Conservation (phyloP, 305 asterid genomes). For the Solanum hybrid region DNA sequence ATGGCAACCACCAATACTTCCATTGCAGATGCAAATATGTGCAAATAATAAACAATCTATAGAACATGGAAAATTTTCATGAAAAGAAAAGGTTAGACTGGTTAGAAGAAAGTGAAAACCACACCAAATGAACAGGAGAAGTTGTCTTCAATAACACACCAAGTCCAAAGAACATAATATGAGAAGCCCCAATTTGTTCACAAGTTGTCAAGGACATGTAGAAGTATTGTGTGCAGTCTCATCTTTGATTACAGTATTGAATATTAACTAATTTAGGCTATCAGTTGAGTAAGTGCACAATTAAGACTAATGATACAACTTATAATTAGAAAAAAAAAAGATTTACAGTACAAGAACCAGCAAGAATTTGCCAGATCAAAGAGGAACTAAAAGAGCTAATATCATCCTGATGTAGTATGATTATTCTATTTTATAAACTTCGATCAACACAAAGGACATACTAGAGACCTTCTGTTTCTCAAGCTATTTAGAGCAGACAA, state of each 20-base stretch:
- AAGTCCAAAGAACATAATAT: background rate
- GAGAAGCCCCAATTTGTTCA: background rate
- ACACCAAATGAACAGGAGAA: background rate
- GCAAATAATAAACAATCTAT: background rate
- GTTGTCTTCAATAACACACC: background rate
- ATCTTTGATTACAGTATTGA: background rate
- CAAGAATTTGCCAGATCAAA: background rate
- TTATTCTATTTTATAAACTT: background rate
- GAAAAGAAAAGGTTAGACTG: background rate
- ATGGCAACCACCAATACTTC: background rate
- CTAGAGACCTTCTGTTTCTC: background rate
- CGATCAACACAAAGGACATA: background rate
- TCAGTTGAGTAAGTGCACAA: background rate
- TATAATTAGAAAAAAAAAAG: background rate
- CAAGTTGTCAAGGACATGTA: background rate
- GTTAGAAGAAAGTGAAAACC: background rate
- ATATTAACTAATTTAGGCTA: background rate
- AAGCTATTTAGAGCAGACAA: background rate
- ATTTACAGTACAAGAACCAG: background rate
- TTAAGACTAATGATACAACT: background rate
- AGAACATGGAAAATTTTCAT: background rate
- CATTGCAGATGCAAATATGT: background rate
- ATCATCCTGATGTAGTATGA: background rate
- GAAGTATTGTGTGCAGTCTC: background rate
- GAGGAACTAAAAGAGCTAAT: background rate